A percentile compares a stretch with the other conserved stretches of the same genome.
Conservation (phyloP, 2,329 filamentous ascomycete genomes). For the Cladorrhinum sp. region DNA sequence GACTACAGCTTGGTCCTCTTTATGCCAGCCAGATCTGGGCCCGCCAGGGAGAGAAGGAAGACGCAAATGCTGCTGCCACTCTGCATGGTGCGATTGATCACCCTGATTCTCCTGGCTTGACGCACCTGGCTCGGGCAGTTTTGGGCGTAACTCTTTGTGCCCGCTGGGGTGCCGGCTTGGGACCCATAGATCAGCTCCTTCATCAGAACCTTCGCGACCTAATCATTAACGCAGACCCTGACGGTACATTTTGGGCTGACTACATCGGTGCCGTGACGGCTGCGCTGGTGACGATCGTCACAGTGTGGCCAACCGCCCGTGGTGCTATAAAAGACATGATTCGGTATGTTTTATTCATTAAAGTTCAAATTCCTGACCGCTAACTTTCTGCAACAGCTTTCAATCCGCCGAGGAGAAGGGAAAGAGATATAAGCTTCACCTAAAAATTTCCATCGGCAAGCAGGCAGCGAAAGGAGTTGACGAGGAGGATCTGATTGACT, state of each 20-base stretch:
- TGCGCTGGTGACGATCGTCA: slow-evolving; percentile 42
- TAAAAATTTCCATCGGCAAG: slow-evolving; percentile 36
- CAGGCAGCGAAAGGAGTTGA: slow-evolving; percentile 32
- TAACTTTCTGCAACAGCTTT: slow-evolving; percentile 20
- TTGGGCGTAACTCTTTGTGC: slow-evolving; percentile 70
- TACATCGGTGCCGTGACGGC: slow-evolving; percentile 50
- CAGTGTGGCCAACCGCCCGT: slow-evolving; percentile 39
- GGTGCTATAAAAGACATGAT: slow-evolving; percentile 36
- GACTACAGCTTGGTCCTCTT: slow-evolving; percentile 41
- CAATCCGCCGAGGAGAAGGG: slow-evolving; percentile 26
- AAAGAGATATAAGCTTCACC: slow-evolving; percentile 37
- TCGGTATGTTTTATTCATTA: slow-evolving; percentile 36
- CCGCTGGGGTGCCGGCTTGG: slow-evolving; percentile 66
- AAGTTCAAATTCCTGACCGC: too few relatives aligned
- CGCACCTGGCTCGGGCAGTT: slow-evolving; percentile 67
- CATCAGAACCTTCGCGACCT: slow-evolving; percentile 43
- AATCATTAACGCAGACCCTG: slow-evolving; percentile 35
- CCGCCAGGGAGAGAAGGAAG: slow-evolving; percentile 46
- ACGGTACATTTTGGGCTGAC: slow-evolving; percentile 51
- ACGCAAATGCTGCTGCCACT: slow-evolving; percentile 61
- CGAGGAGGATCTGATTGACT: slow-evolving; percentile 34
- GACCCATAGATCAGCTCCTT: slow-evolving; percentile 45
- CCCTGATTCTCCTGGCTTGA: slow-evolving; percentile 67
- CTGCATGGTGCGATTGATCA: slow-evolving; percentile 71
- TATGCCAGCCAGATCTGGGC: slow-evolving; percentile 53